These are phyloP conservation scores for Thielaviopsis cerberus DNA, from an alignment of 2,329 filamentous ascomycete genomes.

Conservation along the genomic window DNA sequence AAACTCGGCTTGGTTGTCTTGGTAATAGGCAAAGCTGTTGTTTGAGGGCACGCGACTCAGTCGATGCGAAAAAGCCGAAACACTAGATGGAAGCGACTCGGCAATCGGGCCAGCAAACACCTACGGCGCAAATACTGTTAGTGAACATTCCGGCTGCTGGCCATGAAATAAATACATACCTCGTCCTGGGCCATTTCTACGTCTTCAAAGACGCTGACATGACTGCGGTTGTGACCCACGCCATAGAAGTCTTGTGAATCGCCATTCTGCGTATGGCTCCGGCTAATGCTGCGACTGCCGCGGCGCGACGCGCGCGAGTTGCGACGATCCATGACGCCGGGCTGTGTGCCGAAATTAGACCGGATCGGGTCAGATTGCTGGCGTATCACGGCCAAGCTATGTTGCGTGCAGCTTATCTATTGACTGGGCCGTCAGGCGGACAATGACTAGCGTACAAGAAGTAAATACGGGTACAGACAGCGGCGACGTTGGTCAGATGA, in stretches of 20 bases:
- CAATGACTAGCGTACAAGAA: background rate
- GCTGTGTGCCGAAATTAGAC: too few species aligned
- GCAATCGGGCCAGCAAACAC: conserved; percentile 84
- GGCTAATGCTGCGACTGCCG: background rate
- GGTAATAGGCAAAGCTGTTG: conserved; percentile 78
- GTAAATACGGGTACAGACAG: background rate
- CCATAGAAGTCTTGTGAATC: conserved; percentile 3
- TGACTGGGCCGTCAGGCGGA: background rate
- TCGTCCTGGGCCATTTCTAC: conserved; percentile 99
- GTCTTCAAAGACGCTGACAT: conserved; percentile 69
- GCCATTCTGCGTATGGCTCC: background rate
- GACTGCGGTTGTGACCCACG: conserved; percentile 41
- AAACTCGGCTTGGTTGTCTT: conserved; percentile 39
- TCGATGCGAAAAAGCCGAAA: conserved; percentile 79
- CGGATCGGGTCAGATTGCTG: background rate
- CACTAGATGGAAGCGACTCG: conserved; percentile 86
- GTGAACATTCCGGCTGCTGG: background rate
- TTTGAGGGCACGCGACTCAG: conserved; percentile 65
- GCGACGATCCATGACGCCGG: background rate
- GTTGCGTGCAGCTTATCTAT: background rate
- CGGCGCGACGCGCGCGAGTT: background rate
- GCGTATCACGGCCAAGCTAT: background rate
- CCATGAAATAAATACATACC: conserved; percentile 26
- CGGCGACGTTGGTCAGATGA: background rate
- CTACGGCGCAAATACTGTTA: conserved; percentile 19